A percentile compares a stretch with the other conserved stretches of the same genome.
Evolutionary conservation across 106 monocot species (phyloP).

Genomic region (Chionographis japonica): DNA sequence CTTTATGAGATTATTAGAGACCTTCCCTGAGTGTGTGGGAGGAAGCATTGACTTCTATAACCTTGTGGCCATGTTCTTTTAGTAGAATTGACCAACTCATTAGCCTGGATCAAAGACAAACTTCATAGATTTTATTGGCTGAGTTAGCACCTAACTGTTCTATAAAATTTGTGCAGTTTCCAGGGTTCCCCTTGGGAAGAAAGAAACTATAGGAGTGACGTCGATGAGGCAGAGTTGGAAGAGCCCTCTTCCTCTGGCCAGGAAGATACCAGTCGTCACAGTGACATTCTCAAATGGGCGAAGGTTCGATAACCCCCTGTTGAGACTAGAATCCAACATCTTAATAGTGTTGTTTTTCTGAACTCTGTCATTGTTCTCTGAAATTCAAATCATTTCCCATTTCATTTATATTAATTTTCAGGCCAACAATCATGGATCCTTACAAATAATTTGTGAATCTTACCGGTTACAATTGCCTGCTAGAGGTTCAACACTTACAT

Average conservation of each 20-base stretch:
- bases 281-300: conserved; percentile 80
- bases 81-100: too few species aligned
- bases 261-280: conserved; percentile 53
- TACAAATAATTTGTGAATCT: conserved; percentile 85
- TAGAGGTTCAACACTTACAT: conserved; percentile 80
- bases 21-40: too few species aligned
- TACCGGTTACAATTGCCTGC: conserved; percentile 64
- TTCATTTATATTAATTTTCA: conserved; percentile 20
- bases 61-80: too few species aligned
- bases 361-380: background rate
- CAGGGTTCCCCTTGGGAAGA: conserved; percentile 55
- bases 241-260: conserved; percentile 79
- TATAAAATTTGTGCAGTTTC: conserved; percentile 28
- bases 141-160: too few species aligned
- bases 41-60: too few species aligned
- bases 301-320: conserved; percentile 44
- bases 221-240: conserved; percentile 56
- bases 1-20: too few species aligned
- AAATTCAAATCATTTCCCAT: background rate
- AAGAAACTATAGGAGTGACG: conserved; percentile 47
- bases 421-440: conserved; percentile 74
- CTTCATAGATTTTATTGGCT: too few species aligned
- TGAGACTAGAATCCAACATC: background rate
- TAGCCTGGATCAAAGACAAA: too few species aligned
- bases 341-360: background rate